Evolutionary conservation across 441 rosid genomes (phyloP), one percentile per base, ranked within the genome.

Genomic region (Metrosideros polymorpha): DNA sequence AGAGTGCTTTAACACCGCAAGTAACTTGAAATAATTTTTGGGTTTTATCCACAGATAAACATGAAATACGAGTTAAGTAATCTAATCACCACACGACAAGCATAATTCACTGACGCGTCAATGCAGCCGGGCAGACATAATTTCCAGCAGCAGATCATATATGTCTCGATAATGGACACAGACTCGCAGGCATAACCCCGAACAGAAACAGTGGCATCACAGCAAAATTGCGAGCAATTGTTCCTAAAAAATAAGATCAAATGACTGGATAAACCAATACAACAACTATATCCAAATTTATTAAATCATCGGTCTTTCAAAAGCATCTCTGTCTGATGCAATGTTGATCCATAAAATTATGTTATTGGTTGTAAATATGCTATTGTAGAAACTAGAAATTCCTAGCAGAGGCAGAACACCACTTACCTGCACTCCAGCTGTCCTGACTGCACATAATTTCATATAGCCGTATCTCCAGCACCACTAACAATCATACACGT

Each of bases 381-480:
- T 54, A 24, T 10, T 9, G 2, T n/a, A n/a, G n/a, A n/a, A n/a
- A n/a, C n/a, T 54, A 54, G 57, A 54, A 54, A 54, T 54, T 4
- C 57, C 57, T 0, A 1, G 57, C 57, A 25, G 57, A 24, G 57
- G 57, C 57, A 24, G 57, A 25, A 24, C 8, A 25, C 57, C 4
- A 54, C 12, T 24, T 54, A 54, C n/a, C 25, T 54, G 27, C 9
- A 54, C n/a, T 54, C 6, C 57, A 54, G 57, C 57, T 9, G 24
- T 54, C 57, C n/a, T 9, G n/a, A 9, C 4, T 12, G 57, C 57
- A 24, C 13, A 0, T 24, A 9, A 12, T 54, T 54, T 54, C 57
- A 24, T 54, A 24, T 9, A 24, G 13, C 4, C 22, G 12, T 0
- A 54, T 54, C 57, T 24, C 0, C n/a, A n/a, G 9, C 0, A 0